Evolutionary conservation across 164 flowering plant species (phyloP), one percentile per base, ranked within the genome.

Genomic region (Sedum album): DNA sequence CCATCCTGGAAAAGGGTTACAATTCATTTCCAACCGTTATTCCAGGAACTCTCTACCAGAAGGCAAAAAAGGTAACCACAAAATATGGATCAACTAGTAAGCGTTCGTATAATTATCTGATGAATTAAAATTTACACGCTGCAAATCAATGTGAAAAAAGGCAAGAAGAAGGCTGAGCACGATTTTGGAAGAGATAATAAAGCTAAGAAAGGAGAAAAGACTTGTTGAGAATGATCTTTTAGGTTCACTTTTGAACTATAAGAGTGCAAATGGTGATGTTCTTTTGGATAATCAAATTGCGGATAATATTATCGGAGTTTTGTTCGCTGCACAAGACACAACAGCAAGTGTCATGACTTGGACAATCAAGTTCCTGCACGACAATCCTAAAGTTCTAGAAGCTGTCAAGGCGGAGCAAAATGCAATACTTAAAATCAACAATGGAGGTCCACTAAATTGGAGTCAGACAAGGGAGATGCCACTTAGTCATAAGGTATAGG

Each of bases 271-370:
- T 21, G 90, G 82, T 28, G 70, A 76, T 39, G 73, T 15, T 1
- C 69, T 89, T 23, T 82, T 48, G 0, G 86, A 83, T 1, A 84
- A 86, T 18, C 90, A 93, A 67, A 88, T 93, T 31, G 81, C 91
- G 0, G 98, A 93, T 73, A 93, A 93, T 78, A 80, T 91, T 15
- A 88, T 93, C 23, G 98, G 98, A 42, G 94, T 85, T 1, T 77
- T 93, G 26, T 93, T 93, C 53, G 98, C 98, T 6, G 98, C 98
- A n/a, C 92, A 85, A 62, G 98, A 93, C 68, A 93, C 98, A 1
- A 90, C 98, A 1, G 98, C 98, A 0, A 90, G 97, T 79, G 92
- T 79, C 62, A 75, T 93, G 71, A 90, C 98, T 28, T 93, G 98
- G 98, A 78, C 84, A 68, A 72, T 93, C 70, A 93, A 93, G 82